A percentile compares a stretch with the other conserved stretches of the same genome.
These are phyloP conservation scores for Cercophora samala DNA, from an alignment of 495 filamentous ascomycete genomes.

Conservation along the genomic window DNA sequence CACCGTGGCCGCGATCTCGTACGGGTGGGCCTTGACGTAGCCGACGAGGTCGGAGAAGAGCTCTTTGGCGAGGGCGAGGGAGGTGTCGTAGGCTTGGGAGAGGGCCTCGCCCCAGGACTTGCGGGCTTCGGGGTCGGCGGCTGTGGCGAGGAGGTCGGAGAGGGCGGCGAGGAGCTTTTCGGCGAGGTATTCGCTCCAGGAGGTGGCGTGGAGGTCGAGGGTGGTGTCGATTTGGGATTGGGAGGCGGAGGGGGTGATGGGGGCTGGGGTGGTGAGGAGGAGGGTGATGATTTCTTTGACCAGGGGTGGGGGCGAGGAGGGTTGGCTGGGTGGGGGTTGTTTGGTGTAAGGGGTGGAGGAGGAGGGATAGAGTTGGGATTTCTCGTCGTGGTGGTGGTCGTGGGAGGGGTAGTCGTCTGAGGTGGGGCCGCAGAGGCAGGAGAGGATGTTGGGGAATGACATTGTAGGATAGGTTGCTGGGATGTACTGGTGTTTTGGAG, in stretches of 20 bases:
- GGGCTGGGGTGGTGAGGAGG: not conserved
- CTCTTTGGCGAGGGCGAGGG: slow-evolving; percentile 3
- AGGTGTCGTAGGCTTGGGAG: slow-evolving; percentile 16
- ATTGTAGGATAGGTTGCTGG: not conserved
- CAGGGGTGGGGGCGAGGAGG: too few relatives aligned
- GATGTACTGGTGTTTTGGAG: not conserved
- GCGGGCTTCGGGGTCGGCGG: not conserved
- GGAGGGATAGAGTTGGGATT: not conserved
- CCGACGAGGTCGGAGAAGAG: slow-evolving; percentile 14
- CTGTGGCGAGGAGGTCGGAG: slow-evolving; percentile 12
- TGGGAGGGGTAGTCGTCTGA: not conserved
- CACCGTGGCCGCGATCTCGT: slow-evolving; percentile 19
- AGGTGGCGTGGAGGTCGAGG: not conserved
- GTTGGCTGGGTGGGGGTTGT: not conserved
- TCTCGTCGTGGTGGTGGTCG: not conserved
- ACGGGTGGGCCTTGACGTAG: slow-evolving; percentile 22
- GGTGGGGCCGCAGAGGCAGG: slow-evolving; percentile 3
- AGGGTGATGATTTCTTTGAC: not conserved
- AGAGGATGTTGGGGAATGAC: not conserved
- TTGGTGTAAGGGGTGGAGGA: not conserved
- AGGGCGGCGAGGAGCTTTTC: slow-evolving; percentile 15
- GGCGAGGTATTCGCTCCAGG: slow-evolving; percentile 21
- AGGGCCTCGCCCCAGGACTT: slow-evolving; percentile 20
- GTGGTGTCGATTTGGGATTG: not conserved
- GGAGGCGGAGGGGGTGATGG: not conserved